Percentiles rank a stretch among this genome's conserved stretches.
phyloP scores from a whole-genome alignment of 2,329 filamentous ascomycete genomes.

The Zalaria obscura region DNA sequence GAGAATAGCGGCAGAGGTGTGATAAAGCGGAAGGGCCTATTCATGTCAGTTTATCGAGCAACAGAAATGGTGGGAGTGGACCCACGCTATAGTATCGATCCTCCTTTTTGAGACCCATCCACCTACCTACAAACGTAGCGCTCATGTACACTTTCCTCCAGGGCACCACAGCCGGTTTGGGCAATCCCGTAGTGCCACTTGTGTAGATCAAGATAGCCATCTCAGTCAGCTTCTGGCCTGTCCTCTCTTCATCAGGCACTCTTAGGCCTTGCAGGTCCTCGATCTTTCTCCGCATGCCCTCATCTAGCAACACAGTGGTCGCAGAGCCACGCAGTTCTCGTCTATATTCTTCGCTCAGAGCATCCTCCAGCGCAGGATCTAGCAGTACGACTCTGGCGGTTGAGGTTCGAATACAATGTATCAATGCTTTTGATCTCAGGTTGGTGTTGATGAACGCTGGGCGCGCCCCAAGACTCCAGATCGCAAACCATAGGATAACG shows the following conservation, averaged over 20 bases:
- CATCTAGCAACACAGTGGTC: slow-evolving; percentile 52
- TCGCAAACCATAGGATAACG: slow-evolving; percentile 57
- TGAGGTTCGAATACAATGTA: slow-evolving; percentile 60
- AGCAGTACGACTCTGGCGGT: slow-evolving; percentile 54
- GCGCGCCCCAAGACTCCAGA: slow-evolving; percentile 72
- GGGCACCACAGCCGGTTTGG: slow-evolving; percentile 40
- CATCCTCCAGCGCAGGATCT: slow-evolving; percentile 44
- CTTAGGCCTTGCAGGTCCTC: slow-evolving; percentile 10
- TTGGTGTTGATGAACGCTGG: slow-evolving; percentile 88
- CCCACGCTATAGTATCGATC: slow-evolving; percentile 60
- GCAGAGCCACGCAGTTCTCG: slow-evolving; percentile 28
- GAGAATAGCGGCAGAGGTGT: slow-evolving; percentile 62
- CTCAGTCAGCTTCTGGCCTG: slow-evolving; percentile 21
- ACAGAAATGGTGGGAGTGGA: neutral
- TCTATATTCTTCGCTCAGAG: slow-evolving; percentile 40
- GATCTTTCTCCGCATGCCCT: slow-evolving; percentile 35
- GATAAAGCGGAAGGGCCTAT: slow-evolving; percentile 71
- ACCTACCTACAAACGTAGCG: slow-evolving; percentile 10
- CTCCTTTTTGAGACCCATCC: slow-evolving; percentile 52
- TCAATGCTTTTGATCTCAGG: slow-evolving; percentile 52
- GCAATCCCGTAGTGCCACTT: slow-evolving; percentile 71
- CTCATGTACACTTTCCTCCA: slow-evolving; percentile 17
- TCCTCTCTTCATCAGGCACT: slow-evolving; percentile 16
- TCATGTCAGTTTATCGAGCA: neutral
- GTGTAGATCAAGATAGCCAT: slow-evolving; percentile 72